A percentile compares a stretch with the other conserved stretches of the same genome.
These are phyloP conservation scores for Magnaporthales sp. DNA, from an alignment of 2,329 filamentous ascomycete genomes.

Conservation along the genomic window DNA sequence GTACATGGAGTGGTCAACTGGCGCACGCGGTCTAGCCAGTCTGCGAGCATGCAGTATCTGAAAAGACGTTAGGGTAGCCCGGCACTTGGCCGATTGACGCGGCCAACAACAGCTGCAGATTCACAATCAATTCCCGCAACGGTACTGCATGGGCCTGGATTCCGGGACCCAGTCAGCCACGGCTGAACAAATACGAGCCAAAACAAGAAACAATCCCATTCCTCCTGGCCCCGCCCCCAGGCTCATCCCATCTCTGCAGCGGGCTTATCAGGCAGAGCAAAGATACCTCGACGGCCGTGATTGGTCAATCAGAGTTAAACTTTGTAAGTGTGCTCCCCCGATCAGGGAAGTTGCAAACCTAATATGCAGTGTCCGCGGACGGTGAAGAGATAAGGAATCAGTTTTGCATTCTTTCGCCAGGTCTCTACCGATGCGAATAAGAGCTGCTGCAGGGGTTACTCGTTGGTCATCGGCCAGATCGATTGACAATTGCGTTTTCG, in stretches of 20 bases:
- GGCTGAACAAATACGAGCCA: neutral
- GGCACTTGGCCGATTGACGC: too few relatives aligned
- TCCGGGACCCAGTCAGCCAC: neutral
- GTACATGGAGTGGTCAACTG: too few relatives aligned
- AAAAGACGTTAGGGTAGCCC: too few relatives aligned
- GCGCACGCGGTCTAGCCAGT: too few relatives aligned
- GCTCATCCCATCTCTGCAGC: neutral
- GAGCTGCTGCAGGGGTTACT: neutral
- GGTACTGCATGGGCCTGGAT: neutral
- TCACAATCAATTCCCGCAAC: neutral
- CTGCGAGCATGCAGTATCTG: too few relatives aligned
- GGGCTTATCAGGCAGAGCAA: neutral
- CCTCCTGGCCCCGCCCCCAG: neutral
- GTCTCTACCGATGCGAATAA: neutral
- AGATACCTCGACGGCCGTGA: neutral
- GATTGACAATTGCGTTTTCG: neutral
- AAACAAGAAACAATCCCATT: neutral
- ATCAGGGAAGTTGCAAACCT: neutral
- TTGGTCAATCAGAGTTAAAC: neutral
- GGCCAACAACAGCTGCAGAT: neutral
- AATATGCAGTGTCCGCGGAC: neutral
- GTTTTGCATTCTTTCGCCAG: neutral
- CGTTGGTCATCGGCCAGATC: neutral
- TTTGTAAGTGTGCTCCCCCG: neutral
- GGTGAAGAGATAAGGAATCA: neutral